Evolutionary conservation across 1,139 yeast species (phyloP).

Genomic region (Zygoascus sp.): DNA sequence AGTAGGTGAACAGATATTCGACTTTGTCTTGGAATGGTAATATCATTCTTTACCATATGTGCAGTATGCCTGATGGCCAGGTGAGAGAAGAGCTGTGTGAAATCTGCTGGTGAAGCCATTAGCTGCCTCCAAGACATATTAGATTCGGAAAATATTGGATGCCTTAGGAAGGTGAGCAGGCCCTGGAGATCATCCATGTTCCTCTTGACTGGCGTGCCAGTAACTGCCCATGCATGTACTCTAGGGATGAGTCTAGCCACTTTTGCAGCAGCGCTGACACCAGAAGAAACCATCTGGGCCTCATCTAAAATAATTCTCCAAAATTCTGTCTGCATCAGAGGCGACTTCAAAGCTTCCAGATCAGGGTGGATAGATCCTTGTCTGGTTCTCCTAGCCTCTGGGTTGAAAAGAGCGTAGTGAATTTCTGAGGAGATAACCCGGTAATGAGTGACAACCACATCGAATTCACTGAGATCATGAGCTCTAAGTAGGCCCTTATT

Average conservation of each 20-base stretch:
- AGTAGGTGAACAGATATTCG: conserved; percentile 66
- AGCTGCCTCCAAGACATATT: conserved; percentile 32
- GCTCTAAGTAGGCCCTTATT: conserved; percentile 23
- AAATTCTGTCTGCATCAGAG: conserved; percentile 77
- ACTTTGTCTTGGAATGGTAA: conserved; percentile 70
- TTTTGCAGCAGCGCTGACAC: conserved; percentile 69
- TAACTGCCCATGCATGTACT: conserved; percentile 92
- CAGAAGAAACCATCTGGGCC: conserved; percentile 84
- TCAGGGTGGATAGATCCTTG: conserved; percentile 14
- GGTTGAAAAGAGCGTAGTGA: conserved; percentile 73
- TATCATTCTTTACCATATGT: conserved; percentile 72
- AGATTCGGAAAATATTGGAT: conserved; percentile 54
- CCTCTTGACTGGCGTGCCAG: conserved; percentile 85
- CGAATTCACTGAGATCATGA: conserved; percentile 49
- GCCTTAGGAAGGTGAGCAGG: conserved; percentile 58
- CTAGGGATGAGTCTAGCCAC: conserved; percentile 78
- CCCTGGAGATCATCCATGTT: conserved; percentile 65
- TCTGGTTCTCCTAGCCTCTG: conserved; percentile 31
- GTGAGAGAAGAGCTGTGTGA: conserved; percentile 44
- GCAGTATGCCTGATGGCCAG: conserved; percentile 77
- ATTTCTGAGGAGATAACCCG: conserved; percentile 63
- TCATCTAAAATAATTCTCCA: conserved; percentile 91
- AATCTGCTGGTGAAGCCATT: conserved; percentile 38
- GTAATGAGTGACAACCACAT: conserved; percentile 82
- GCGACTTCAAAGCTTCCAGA: conserved; percentile 47